Evolutionary conservation across 2,329 filamentous ascomycete genomes (phyloP), one percentile per base, ranked within the genome.

Genomic region (Epichloe sp.): DNA sequence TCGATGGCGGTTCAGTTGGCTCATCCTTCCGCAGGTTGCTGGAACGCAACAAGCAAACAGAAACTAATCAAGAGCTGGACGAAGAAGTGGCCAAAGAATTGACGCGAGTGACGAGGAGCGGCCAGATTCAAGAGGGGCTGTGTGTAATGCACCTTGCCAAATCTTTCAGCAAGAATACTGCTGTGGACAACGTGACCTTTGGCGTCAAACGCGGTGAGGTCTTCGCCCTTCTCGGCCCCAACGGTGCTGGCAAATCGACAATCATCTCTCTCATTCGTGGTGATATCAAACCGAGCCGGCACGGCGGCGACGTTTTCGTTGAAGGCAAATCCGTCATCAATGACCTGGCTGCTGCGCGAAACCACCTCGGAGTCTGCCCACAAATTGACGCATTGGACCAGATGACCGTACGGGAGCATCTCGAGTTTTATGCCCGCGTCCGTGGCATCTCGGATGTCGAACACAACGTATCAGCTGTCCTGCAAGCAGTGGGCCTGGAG

Each of bases 181-280:
- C 88, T 3, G 88, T 96, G n/a, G 83, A 95, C 58, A 86, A 95
- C 59, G 79, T 94, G 42, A 87, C 85, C 0, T 95, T 96, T 60
- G 84, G 85, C 17, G 84, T 96, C 35, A 78, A 79, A 15, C 80
- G 79, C 47, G 85, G 86, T 47, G 85, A 95, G 63, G 86, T 95
- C 1, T 95, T 95, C 67, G 89, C 89, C 0, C 75, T 96, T 0
- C 77, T 97, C 1, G 90, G 90, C 0, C 89, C 90, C 15, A 95
- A 95, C 62, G 89, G 90, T 23, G 91, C 90, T 1, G 90, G 90
- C 52, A 96, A 96, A 61, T 88, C 84, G 0, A 95, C 89, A 0
- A 94, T 86, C 0, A 95, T 96, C 58, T 88, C 84, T 1, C 73
- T 95, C 43, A 88, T 97, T 57, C 80, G 90, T 55, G 91, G 91